Evolutionary conservation across 2,329 filamentous ascomycete species (phyloP), one percentile per base, ranked within the genome.

Genomic region (Leptoxyphium fumago): DNA sequence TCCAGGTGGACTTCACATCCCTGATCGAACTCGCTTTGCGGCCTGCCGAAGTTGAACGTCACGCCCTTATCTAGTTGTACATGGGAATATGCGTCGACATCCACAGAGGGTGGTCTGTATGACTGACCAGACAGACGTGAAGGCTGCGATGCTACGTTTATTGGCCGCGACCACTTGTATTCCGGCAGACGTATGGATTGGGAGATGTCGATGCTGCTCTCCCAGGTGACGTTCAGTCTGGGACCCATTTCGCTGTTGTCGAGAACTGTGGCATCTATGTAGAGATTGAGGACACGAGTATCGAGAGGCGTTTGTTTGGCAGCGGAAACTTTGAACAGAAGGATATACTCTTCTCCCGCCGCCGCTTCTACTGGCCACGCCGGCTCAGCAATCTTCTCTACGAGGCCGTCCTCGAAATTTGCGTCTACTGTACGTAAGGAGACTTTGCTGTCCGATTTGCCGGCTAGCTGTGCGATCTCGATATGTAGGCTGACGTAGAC

Each of bases 331-430:
- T 21, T 13, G 17, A 40, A 89, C 43, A 88, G 67, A 52, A 86
- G 78, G 1, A 81, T 83, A 48, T 85, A 66, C 59, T 87, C 82
- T 56, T 89, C 84, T 52, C 82, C 79, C 13, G 82, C 75, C 11
- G 77, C 47, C 10, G 55, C 48, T 11, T 49, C 43, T 10, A 55
- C 44, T 10, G 55, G 55, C 42, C 53, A 46, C 1, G 21, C 18
- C 10, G 42, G 28, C 2, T 30, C 42, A 10, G 41, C 40, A 2
- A 48, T 42, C 7, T 40, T 29, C 14, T 78, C 71, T 14, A 82
- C 72, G 11, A 62, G 63, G 40, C 77, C 78, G 18, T 77, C 75
- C 29, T 67, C 63, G 11, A 84, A 66, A 1, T 66, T 62, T 26
- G 87, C 64, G 1, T 68, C 53, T 45, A 85, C 74, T 15, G 70